Evolutionary conservation across 192 early-diverging fungal species (phyloP).

Genomic region (Podila minutissima): DNA sequence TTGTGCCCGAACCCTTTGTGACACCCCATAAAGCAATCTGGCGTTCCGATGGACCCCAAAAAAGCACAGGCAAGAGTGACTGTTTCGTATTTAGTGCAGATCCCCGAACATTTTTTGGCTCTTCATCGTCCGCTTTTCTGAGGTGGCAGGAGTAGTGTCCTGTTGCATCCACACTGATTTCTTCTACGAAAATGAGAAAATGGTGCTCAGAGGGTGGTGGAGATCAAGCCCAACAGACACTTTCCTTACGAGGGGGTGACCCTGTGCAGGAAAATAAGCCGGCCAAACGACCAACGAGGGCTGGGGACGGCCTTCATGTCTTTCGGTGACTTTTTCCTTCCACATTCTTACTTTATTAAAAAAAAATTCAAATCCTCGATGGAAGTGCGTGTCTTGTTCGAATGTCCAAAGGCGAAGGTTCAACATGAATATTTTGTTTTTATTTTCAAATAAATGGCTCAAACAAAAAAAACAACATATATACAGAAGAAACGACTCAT

Average conservation of each 20-base stretch:
- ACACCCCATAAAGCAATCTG: no score
- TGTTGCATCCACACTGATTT: background rate
- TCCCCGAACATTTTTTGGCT: no score
- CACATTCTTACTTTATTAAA: conserved; percentile 5
- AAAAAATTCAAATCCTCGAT: background rate
- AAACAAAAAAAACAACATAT: background rate
- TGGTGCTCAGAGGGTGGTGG: background rate
- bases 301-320: conserved; percentile 46
- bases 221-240: conserved; percentile 36
- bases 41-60: no score
- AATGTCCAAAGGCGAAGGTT: background rate
- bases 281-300: conserved; percentile 26
- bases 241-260: background rate
- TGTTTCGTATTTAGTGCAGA: no score
- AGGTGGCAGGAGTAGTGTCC: background rate
- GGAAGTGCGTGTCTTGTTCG: background rate
- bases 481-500: background rate
- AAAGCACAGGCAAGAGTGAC: no score
- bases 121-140: background rate
- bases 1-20: no score
- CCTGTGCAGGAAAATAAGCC: conserved; percentile 35
- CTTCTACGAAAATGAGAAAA: background rate
- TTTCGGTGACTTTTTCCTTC: conserved; percentile 32
- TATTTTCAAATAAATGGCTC: background rate
- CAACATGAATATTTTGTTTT: no score